Evolutionary conservation across 495 filamentous ascomycete genomes (phyloP), one percentile per base, ranked within the genome.

Genomic region (Ascobolus immersus): DNA sequence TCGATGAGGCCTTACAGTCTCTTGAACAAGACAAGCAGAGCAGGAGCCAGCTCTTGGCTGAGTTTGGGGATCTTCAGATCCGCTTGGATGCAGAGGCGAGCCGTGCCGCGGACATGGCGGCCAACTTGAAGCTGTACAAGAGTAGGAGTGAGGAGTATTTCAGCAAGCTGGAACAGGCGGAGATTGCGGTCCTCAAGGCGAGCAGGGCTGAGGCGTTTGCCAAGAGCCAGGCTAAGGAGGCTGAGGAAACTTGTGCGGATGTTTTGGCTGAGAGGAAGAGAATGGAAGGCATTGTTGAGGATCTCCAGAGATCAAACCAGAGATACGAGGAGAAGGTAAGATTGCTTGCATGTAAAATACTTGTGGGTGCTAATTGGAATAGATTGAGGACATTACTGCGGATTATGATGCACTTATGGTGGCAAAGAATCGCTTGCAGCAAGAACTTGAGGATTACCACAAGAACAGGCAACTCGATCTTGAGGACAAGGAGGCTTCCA

Each of bases 391-490:
- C 51, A 58, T 94, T 39, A 73, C 74, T 6, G 79, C 84, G 4
- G 86, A 96, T 51, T 64, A 93, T 4, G 71, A 81, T 26, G 71
- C 66, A 24, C 84, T 79, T 10, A 55, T 79, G 15, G 82, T 93
- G 55, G 69, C 81, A 5, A 92, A 89, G 59, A 91, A 90, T 51
- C 69, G 86, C 28, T 66, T 96, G 4, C 86, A 96, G 53, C 82
- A 96, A 48, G 86, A 96, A 51, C 74, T 96, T 4, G 86, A 94
- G 54, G 86, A 96, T 49, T 96, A 94, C 55, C 69, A 89, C 35
- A 86, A 70, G 49, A 80, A 92, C 50, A 69, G 84, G 23, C 82
- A 82, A 20, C 90, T 89, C 42, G 86, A 96, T 46, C 72, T 94
- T 17, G 86, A 94, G 54, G 86, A 96, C 52, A 92, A 86, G 47